Conservation (phyloP, 2,329 filamentous ascomycete species). For the Laburnicola sp. region DNA sequence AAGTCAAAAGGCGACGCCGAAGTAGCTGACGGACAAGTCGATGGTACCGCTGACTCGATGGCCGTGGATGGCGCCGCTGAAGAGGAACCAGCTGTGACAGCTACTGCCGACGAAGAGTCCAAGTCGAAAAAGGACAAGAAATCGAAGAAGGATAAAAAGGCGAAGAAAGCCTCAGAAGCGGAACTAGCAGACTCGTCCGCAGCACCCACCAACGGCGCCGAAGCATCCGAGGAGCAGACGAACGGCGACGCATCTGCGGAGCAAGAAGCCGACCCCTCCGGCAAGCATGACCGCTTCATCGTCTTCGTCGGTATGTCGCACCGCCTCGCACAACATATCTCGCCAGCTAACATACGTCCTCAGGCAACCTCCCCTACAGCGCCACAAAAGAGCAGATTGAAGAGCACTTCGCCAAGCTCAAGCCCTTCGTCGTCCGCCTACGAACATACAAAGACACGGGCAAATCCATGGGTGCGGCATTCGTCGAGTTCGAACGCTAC, state of each 20-base stretch:
- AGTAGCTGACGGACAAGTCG: conserved; percentile 11
- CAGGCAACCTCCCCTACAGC: conserved; percentile 85
- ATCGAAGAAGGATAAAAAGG: conserved; percentile 31
- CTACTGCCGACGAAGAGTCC: conserved; percentile 25
- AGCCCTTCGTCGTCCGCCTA: conserved; percentile 67
- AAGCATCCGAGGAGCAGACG: conserved; percentile 21
- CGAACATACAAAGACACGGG: conserved; percentile 43
- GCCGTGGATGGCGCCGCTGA: conserved; percentile 16
- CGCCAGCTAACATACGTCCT: conserved; percentile 17
- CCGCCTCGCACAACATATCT: neutral
- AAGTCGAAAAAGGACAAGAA: conserved; percentile 26
- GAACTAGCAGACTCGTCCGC: conserved; percentile 16
- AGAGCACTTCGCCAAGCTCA: conserved; percentile 76
- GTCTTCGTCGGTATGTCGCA: conserved; percentile 68
- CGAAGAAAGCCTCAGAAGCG: conserved; percentile 23
- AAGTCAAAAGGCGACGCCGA: conserved; percentile 14
- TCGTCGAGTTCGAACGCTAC: conserved; percentile 85
- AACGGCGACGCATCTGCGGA: conserved; percentile 11
- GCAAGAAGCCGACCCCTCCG: conserved; percentile 22
- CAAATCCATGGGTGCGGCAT: conserved; percentile 46
- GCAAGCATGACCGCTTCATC: conserved; percentile 66
- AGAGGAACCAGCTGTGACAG: conserved; percentile 14
- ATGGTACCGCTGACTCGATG: conserved; percentile 11
- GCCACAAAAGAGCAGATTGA: conserved; percentile 71
- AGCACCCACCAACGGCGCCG: conserved; percentile 16